phyloP scores from a whole-genome alignment of 1,139 yeast genomes.

The Hemisphaericaspora lyxosophila region DNA sequence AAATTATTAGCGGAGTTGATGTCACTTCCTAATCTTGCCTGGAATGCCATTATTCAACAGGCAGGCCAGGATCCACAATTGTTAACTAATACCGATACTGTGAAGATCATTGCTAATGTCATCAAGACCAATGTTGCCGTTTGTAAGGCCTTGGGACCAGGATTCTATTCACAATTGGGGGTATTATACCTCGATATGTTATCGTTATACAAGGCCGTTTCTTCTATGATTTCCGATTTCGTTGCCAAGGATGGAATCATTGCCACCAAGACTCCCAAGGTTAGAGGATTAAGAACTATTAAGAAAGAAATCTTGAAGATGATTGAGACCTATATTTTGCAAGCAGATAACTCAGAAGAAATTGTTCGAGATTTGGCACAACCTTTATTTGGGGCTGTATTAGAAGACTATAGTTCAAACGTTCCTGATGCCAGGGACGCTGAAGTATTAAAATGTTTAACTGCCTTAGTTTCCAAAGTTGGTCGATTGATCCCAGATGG shows the following conservation, averaged over 20 bases:
- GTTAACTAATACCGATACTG: constrained; percentile 80
- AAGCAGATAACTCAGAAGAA: constrained; percentile 84
- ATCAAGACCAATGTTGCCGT: constrained; percentile 94
- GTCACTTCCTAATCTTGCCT: constrained; percentile 91
- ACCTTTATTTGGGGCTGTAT: constrained; percentile 79
- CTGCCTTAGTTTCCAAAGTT: constrained; percentile 82
- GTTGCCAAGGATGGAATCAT: constrained; percentile 79
- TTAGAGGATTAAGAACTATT: constrained; percentile 91
- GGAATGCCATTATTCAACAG: constrained; percentile 86
- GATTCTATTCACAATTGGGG: constrained; percentile 85
- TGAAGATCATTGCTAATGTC: constrained; percentile 88
- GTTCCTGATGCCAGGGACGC: constrained; percentile 98
- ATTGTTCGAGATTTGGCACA: constrained; percentile 82
- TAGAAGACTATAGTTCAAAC: constrained; percentile 84
- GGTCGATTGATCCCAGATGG: constrained; percentile 91
- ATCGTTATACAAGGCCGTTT: constrained; percentile 84
- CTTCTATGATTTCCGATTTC: constrained; percentile 79
- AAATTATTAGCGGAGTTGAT: constrained; percentile 74
- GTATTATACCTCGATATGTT: constrained; percentile 87
- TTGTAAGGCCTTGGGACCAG: constrained; percentile 90
- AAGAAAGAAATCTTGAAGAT: constrained; percentile 91
- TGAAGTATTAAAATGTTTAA: constrained; percentile 92
- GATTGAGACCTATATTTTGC: constrained; percentile 83
- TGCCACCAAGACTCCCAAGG: constrained; percentile 94
- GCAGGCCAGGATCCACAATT: constrained; percentile 88